Evolutionary conservation across 2,329 filamentous ascomycete genomes (phyloP).

Genomic region (Teratosphaeria destructans): DNA sequence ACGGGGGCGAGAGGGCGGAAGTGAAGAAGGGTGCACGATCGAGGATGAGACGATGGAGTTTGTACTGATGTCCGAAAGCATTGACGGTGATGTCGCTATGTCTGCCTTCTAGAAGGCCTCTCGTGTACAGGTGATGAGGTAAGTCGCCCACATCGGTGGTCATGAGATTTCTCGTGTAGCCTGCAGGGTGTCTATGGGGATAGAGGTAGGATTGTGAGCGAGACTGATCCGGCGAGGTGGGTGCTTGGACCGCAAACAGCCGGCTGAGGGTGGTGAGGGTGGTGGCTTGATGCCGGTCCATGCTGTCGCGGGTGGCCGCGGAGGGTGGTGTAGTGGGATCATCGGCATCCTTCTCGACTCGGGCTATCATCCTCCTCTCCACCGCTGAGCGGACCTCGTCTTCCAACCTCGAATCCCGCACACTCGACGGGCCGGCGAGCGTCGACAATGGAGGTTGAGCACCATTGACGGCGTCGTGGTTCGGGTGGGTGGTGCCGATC

Average conservation of each 20-base stretch:
- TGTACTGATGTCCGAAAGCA: slow-evolving; percentile 43
- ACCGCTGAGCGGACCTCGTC: slow-evolving; percentile 13
- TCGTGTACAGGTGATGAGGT: slow-evolving; percentile 42
- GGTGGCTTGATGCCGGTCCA: slow-evolving; percentile 28
- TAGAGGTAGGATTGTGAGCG: slow-evolving; percentile 33
- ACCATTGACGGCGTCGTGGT: slow-evolving; percentile 4
- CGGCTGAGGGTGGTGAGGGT: slow-evolving; percentile 35
- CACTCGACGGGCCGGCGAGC: slow-evolving; percentile 1
- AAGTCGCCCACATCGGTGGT: slow-evolving; percentile 24
- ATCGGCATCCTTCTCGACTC: slow-evolving; percentile 39
- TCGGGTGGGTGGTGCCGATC: slow-evolving; percentile 3
- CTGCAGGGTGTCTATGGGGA: slow-evolving; percentile 9
- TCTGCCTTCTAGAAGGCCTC: slow-evolving; percentile 41
- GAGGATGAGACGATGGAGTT: slow-evolving; percentile 44
- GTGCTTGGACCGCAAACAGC: slow-evolving; percentile 33
- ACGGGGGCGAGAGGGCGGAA: slow-evolving; percentile 44
- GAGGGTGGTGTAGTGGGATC: slow-evolving; percentile 34
- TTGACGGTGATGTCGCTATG: slow-evolving; percentile 46
- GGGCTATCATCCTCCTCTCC: slow-evolving; percentile 25
- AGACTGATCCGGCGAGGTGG: slow-evolving; percentile 27
- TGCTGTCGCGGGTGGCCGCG: slow-evolving; percentile 16
- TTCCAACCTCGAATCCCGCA: slow-evolving; percentile 5
- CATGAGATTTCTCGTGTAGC: slow-evolving; percentile 12
- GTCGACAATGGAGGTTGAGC: slow-evolving; percentile 6
- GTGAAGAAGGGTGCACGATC: slow-evolving; percentile 48